Base-by-base conservation (phyloP, 495 filamentous ascomycete genomes). In the Amphirosellinia nigrospora region DNA sequence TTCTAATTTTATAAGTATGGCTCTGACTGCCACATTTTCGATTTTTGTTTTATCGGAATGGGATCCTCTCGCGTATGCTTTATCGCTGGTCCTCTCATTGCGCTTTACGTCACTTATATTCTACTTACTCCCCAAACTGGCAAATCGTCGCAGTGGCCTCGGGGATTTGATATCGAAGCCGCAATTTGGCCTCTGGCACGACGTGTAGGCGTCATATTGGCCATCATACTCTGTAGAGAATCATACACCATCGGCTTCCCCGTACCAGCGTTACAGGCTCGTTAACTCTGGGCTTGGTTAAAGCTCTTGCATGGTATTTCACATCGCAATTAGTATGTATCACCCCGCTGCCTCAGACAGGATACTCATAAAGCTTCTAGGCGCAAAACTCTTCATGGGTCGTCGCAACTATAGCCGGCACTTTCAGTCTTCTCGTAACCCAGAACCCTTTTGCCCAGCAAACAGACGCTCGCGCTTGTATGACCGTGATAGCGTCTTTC, bases 261-360 rank as follows among this genome's bases (percentile, higher is more conserved):
- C 23, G 41, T 23, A 59, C 56, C 11, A 53, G 43, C 16, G n/a
- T 46, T 41, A 5, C 62, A 60, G 66, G 48, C 13, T 68, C 64
- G 3, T 26, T 67, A 45, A 23, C 65, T 0, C 9, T 76, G 28
- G 76, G 73, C 4, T 32, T 71, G 10, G 16, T 41, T 9, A 80
- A 77, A 11, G 78, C 78, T 1, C 56, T 72, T 3, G 67, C 67
- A 39, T 80, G 78, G 79, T 76, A 72, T 64, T 79, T 75, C 39
- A 66, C 69, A 0, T 69, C 75, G 43, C 64, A 71, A 58, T 70
- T 68, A 32, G 78, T 80, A 71, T 28, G 74, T 73, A 28, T 9
- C 39, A 45, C 36, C 39, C 4, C 26, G 21, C 4, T 23, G 45
- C 21, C 16, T 16, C 5, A 1, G 30, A 9, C 10, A 1, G 6